Conservation (phyloP, 805 yeast genomes). For the Saitoella complicata region DNA sequence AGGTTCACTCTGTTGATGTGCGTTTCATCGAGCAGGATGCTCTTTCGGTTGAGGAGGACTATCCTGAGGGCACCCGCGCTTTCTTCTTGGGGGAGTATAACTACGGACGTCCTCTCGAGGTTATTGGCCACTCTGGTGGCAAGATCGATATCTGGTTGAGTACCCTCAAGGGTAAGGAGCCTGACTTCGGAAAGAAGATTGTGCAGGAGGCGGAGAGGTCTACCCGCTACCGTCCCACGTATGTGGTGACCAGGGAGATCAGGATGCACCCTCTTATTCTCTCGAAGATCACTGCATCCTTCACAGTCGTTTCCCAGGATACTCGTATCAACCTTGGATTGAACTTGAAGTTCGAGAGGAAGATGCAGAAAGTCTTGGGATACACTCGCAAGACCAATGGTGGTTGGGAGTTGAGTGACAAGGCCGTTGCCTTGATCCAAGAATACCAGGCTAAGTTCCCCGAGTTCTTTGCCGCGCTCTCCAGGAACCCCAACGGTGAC, state of each 20-base stretch:
- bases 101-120: conserved; percentile 57
- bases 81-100: conserved; percentile 75
- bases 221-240: conserved; percentile 46
- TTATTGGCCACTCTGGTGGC: conserved; percentile 22
- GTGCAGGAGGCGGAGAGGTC: conserved; percentile 37
- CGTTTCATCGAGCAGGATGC: conserved; percentile 63
- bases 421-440: conserved; percentile 50
- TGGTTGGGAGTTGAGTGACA: conserved; percentile 72
- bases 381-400: conserved; percentile 49
- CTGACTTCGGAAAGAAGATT: conserved; percentile 46
- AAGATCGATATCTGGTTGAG: conserved; percentile 18
- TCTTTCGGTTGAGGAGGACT: conserved; percentile 64
- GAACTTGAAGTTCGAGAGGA: conserved; percentile 65
- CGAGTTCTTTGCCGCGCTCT: conserved; percentile 33
- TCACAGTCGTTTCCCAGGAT: conserved; percentile 37
- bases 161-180: conserved; percentile 28
- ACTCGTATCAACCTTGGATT: conserved; percentile 58
- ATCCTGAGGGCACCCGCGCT: conserved; percentile 53
- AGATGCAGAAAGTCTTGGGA: conserved; percentile 73
- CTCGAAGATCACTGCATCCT: conserved; percentile 60
- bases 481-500: conserved; percentile 3
- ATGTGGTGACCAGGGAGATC: conserved; percentile 43
- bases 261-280: conserved; percentile 47
- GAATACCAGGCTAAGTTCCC: conserved; percentile 52
- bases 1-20: conserved; percentile 54